Conservation (phyloP, 1,284 basidiomycete species). For the Hemileia vastatrix region DNA sequence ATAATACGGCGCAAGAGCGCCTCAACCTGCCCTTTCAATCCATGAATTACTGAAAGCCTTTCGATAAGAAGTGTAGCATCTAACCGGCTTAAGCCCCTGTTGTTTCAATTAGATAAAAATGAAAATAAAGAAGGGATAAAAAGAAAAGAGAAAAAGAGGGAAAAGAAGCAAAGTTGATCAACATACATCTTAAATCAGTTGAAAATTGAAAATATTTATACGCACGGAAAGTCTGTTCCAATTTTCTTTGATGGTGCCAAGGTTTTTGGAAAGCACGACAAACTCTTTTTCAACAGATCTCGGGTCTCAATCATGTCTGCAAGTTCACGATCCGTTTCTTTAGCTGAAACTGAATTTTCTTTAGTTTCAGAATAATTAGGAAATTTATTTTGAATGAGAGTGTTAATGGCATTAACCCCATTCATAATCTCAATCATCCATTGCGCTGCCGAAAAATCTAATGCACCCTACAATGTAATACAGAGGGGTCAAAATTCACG, state of each 20-base stretch:
- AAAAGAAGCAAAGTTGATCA: not conserved
- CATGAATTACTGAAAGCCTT: conserved; percentile 16
- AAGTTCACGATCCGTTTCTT: not conserved
- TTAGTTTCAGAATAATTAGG: not conserved
- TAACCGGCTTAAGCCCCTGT: not conserved
- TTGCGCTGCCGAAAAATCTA: conserved; percentile 15
- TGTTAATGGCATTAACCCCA: not conserved
- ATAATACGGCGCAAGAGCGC: conserved; percentile 17
- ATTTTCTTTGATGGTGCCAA: too few species aligned
- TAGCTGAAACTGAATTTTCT: not conserved
- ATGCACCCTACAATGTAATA: conserved; percentile 3
- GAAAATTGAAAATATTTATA: too few species aligned
- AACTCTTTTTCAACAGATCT: not conserved
- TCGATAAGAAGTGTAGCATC: conserved; percentile 3
- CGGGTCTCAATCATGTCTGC: not conserved
- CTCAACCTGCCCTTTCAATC: conserved; percentile 13
- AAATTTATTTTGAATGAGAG: not conserved
- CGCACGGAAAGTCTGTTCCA: not conserved
- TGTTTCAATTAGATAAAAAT: not conserved
- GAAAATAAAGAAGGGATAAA: not conserved
- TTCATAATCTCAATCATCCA: conserved; percentile 18
- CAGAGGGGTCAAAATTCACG: too few species aligned
- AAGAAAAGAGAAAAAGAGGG: not conserved
- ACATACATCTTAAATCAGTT: conserved; percentile 5
- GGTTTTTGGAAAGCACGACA: not conserved